A percentile compares a stretch with the other conserved stretches of the same genome.
Conservation (phyloP, 2,329 filamentous ascomycete genomes). For the Pseudophaeomoniella oleicola region DNA sequence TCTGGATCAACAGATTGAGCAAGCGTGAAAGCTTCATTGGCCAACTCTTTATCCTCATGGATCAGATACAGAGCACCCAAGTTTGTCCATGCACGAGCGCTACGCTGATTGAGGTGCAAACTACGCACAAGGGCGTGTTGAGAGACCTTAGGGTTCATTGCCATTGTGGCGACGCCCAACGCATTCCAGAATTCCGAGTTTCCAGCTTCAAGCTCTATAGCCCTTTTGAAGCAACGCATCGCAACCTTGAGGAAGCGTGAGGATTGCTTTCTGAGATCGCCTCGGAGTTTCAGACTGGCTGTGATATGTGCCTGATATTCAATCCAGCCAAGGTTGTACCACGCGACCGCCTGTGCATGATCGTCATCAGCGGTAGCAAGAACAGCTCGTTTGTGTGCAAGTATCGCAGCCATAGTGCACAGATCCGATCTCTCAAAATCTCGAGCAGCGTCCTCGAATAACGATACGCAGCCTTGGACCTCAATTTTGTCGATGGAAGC, state of each 20-base stretch:
- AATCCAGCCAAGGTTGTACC: slow-evolving; percentile 93
- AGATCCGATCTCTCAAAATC: slow-evolving; percentile 28
- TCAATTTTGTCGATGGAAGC: slow-evolving; percentile 22
- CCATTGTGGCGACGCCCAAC: slow-evolving; percentile 77
- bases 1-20: slow-evolving; percentile 92
- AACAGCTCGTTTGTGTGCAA: slow-evolving; percentile 80
- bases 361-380: slow-evolving; percentile 55
- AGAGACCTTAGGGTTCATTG: slow-evolving; percentile 70
- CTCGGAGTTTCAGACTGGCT: slow-evolving; percentile 19
- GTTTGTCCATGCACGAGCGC: slow-evolving; percentile 77
- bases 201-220: slow-evolving; percentile 87
- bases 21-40: slow-evolving; percentile 76
- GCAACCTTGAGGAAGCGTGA: slow-evolving; percentile 62
- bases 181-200: slow-evolving; percentile 98
- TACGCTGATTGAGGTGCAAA: slow-evolving; percentile 81
- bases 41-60: slow-evolving; percentile 70
- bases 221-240: slow-evolving; percentile 82
- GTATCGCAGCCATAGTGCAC: slow-evolving; percentile 56
- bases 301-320: slow-evolving; percentile 64
- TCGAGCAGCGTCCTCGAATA: slow-evolving; percentile 1
- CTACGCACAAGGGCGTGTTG: slow-evolving; percentile 91
- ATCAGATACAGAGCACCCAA: slow-evolving; percentile 73
- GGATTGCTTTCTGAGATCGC: slow-evolving; percentile 33
- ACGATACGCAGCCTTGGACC: slow-evolving; percentile 42
- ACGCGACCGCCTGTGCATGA: slow-evolving; percentile 86